Base-by-base conservation (phyloP, 2,329 filamentous ascomycete species). In the Shiraia bambusicola region DNA sequence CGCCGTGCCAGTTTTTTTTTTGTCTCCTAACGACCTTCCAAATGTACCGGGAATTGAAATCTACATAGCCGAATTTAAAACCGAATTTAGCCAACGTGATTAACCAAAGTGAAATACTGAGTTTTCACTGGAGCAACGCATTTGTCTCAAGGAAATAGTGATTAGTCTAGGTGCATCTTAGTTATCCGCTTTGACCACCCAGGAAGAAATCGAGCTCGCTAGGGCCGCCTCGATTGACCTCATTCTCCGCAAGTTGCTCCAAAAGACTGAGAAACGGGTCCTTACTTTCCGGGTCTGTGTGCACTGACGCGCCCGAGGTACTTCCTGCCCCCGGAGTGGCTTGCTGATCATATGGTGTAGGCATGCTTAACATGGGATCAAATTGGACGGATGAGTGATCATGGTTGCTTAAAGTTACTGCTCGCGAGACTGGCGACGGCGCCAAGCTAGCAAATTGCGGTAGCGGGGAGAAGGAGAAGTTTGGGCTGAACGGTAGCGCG, bases 241-340 rank as follows among this genome's bases (percentile, higher is more conserved):
- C 87, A 57, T 88, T 90, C 67, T 93, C 87, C 0, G 87, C 88
- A 44, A 93, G 75, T 69, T 93, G 87, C 64, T 93, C 88, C 26
- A 93, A 71, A 29, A 93, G 69, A 47, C 81, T 87, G 28, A 93
- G 68, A 60, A 94, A 93, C 0, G 88, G 87, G 59, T 93, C 88
- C 55, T 87, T 90, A 52, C 55, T 59, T 34, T 92, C 87, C 33
- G 61, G 57, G 45, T 72, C 72, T 15, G 70, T 71, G 35, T 72
- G 65, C 36, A 61, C 65, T 11, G 61, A 65, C n/a, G 63, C 66
- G 19, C 63, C 61, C 30, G 63, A 65, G 10, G 68, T 69, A 42
- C 70, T 74, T n/a, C 67, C 61, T 19, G 63, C 71, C 33, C 71
- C 66, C 55, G 75, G 64, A 45, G 75, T 70, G 65, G 71, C 37